These are phyloP conservation scores for Myriosclerotinia curreyana DNA, from an alignment of 2,329 filamentous ascomycete genomes.

Conservation along the genomic window DNA sequence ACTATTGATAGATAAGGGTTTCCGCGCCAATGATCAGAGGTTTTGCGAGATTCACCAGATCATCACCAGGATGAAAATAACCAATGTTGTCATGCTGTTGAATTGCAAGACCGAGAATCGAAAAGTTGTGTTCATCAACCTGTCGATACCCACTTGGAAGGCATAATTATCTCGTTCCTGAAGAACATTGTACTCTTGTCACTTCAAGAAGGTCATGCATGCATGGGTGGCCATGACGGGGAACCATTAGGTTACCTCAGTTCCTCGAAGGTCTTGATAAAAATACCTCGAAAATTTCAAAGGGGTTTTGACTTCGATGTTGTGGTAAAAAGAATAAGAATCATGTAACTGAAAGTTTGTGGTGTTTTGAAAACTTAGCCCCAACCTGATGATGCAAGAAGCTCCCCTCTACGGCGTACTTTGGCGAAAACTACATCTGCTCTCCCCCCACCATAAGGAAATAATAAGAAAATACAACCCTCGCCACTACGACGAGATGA, in stretches of 20 bases:
- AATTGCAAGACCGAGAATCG: not conserved
- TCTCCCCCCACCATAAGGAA: constrained; percentile 14
- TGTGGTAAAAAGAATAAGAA: not conserved
- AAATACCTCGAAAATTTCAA: too few relatives aligned
- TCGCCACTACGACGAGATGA: constrained; percentile 50
- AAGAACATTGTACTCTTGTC: not conserved
- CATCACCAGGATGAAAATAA: not conserved
- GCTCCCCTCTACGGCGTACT: not conserved
- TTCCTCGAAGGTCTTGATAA: not conserved
- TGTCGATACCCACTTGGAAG: not conserved
- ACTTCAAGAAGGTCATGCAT: not conserved
- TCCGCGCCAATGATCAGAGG: not conserved
- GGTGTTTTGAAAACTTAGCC: not conserved
- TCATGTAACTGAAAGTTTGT: too few relatives aligned
- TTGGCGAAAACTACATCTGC: not conserved
- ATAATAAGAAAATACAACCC: not conserved
- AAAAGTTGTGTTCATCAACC: not conserved
- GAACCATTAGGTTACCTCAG: not conserved
- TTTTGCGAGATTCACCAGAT: not conserved
- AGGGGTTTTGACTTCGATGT: too few relatives aligned
- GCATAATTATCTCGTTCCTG: not conserved
- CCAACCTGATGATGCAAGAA: constrained; percentile 14
- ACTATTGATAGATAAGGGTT: constrained; percentile 4
- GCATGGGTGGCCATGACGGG: not conserved
- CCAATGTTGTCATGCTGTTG: not conserved